These are phyloP conservation scores for Arthonia radiata DNA, from an alignment of 495 filamentous ascomycete genomes.

Conservation along the genomic window DNA sequence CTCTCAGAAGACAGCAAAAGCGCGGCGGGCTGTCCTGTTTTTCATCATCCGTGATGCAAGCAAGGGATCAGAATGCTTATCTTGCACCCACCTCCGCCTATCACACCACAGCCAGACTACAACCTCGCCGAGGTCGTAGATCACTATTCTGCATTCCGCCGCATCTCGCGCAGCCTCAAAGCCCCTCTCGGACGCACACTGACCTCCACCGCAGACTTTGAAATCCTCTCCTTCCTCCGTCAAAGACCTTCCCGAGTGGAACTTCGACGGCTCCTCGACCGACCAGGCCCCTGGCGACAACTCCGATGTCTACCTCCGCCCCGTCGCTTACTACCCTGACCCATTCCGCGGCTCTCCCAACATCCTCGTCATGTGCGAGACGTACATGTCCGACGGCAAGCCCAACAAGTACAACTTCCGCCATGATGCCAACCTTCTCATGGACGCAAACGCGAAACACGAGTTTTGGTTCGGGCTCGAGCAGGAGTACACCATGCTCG, in stretches of 20 bases:
- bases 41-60: too few species aligned
- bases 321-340: constrained; percentile 72
- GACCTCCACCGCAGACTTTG: too few species aligned
- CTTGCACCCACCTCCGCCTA: too few species aligned
- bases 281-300: constrained; percentile 86
- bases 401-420: constrained; percentile 99
- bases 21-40: too few species aligned
- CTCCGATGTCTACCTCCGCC: constrained; percentile 94
- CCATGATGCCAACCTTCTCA: constrained; percentile 64
- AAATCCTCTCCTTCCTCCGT: constrained; percentile 30
- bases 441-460: constrained; percentile 63
- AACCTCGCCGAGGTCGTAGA: too few species aligned
- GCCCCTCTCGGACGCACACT: too few species aligned
- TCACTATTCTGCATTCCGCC: too few species aligned
- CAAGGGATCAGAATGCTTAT: too few species aligned
- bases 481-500: constrained; percentile 91
- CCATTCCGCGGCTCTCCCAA: constrained; percentile 67
- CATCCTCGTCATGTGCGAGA: constrained; percentile 83
- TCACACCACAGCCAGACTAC: too few species aligned
- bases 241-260: constrained; percentile 90
- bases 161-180: too few species aligned
- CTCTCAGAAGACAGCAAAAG: too few species aligned
- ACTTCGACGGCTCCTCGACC: constrained; percentile 94
- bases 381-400: constrained; percentile 85
- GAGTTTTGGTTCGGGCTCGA: constrained; percentile 96